Percentiles rank a stretch among this genome's conserved stretches.
Evolutionary conservation across 23 red algal species (phyloP).

Genomic region (Gracilariopsis chorda): DNA sequence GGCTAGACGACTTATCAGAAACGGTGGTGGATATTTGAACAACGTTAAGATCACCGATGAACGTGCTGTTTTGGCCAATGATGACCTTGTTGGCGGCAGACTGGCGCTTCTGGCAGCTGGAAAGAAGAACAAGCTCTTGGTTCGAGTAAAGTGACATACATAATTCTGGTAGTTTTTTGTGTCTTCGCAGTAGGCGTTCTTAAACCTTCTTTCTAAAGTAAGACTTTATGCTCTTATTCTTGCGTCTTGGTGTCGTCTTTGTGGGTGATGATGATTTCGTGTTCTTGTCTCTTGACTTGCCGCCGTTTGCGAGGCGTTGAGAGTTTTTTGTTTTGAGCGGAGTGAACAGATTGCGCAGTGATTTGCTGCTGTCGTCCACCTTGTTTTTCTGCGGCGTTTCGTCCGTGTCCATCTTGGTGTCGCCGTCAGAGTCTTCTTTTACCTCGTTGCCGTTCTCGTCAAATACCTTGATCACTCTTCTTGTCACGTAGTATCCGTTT

Average conservation of each 20-base stretch:
- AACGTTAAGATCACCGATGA: constrained; percentile 72
- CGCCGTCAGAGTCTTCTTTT: neutral
- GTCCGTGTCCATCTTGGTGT: neutral
- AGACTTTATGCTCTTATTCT: constrained; percentile 6
- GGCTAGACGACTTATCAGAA: constrained; percentile 83
- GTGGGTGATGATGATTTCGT: neutral
- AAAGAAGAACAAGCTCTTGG: constrained; percentile 93
- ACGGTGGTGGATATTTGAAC: constrained; percentile 91
- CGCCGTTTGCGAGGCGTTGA: neutral
- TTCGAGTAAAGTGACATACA: constrained; percentile 25
- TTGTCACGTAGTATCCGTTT: constrained; percentile 15
- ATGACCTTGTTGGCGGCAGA: constrained; percentile 75
- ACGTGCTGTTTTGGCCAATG: constrained; percentile 32
- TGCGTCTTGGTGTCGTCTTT: neutral
- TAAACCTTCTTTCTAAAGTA: constrained; percentile 5
- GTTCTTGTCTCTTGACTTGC: neutral
- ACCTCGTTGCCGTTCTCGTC: constrained; percentile 45
- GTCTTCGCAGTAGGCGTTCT: neutral
- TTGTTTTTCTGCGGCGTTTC: neutral
- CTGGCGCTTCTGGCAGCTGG: constrained; percentile 85
- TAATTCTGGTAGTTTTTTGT: neutral
- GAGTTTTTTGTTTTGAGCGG: neutral
- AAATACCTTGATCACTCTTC: constrained; percentile 32
- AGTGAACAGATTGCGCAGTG: neutral
- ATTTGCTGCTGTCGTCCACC: neutral